These are phyloP conservation scores for Amauroascus verrucosus DNA, from an alignment of 2,329 filamentous ascomycete species.

Conservation along the genomic window DNA sequence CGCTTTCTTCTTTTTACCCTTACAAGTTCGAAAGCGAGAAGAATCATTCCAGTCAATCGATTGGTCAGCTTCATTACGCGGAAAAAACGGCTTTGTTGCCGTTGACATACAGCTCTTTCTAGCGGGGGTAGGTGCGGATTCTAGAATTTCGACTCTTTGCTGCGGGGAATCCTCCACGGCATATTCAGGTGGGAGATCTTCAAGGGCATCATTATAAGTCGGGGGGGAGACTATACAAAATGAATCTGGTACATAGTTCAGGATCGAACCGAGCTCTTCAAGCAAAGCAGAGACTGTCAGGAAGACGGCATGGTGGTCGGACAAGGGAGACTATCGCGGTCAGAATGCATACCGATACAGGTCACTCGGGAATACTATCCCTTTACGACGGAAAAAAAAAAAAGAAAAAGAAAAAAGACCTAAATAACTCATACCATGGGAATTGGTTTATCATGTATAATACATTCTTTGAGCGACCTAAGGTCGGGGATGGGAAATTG, in stretches of 20 bases:
- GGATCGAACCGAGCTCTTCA: constrained; percentile 10
- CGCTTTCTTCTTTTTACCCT: constrained; percentile 14
- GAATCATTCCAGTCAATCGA: constrained; percentile 12
- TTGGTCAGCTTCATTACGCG: neutral
- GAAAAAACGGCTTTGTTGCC: neutral
- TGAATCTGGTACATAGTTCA: constrained; percentile 5
- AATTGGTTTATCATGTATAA: neutral
- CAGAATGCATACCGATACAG: neutral
- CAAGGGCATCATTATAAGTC: constrained; percentile 14
- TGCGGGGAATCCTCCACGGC: neutral
- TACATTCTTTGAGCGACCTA: neutral
- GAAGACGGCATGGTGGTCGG: constrained; percentile 8
- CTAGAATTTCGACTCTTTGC: neutral
- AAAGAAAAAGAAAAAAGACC: neutral
- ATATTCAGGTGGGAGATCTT: constrained; percentile 27
- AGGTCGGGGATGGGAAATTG: neutral
- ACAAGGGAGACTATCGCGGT: constrained; percentile 8
- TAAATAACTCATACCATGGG: neutral
- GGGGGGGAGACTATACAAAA: constrained; percentile 4
- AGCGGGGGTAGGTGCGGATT: neutral
- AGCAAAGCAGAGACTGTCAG: constrained; percentile 14
- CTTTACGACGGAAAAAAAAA: neutral
- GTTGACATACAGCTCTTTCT: neutral
- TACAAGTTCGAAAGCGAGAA: constrained; percentile 13
- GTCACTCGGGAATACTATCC: no score